Evolutionary conservation across 2,329 filamentous ascomycete species (phyloP), one percentile per base, ranked within the genome.

Genomic region (Alternaria hordeiaustralica): DNA sequence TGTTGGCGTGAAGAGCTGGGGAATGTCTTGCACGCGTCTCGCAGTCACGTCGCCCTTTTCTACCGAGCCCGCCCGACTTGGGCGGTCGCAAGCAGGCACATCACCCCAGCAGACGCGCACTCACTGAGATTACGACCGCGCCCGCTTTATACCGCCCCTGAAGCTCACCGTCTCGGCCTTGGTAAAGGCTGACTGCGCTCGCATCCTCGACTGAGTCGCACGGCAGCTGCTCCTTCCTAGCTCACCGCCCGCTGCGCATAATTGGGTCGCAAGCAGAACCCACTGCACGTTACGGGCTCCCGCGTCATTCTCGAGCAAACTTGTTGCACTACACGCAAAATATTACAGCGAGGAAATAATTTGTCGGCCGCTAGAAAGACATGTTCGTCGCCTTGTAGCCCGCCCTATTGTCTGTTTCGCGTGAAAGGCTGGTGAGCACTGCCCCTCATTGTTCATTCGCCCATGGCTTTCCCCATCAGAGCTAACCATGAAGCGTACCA

Each of bases 371-470:
- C 21, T 18, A 33, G 28, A 9, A 45, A 46, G 30, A 53, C 18
- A 79, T 78, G 77, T 64, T 69, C 68, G 71, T 68, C 51, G 66
- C 60, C 60, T 78, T 77, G 76, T 79, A 78, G 66, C 69, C 72
- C 68, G 66, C 65, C 30, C 20, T 53, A 66, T 63, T 67, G 58
- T 74, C 60, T 70, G 68, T 33, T 53, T 53, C 49, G 49, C 49
- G 73, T 72, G 67, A 75, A 43, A 60, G 57, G 71, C 68, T 71
- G 71, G 74, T 77, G 75, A 64, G 77, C 67, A 58, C 58, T 63
- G 56, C 60, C 60, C 60, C 60, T 63, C 71, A 65, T 67, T 64
- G 36, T 66, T 66, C 63, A 71, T 69, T 69, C 69, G 44, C 63
- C 62, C 63, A 55, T 66, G 58, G 62, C 66, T 72, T 65, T 69